These are phyloP conservation scores for Tuber borchii DNA, from an alignment of 495 filamentous ascomycete genomes.

Conservation along the genomic window DNA sequence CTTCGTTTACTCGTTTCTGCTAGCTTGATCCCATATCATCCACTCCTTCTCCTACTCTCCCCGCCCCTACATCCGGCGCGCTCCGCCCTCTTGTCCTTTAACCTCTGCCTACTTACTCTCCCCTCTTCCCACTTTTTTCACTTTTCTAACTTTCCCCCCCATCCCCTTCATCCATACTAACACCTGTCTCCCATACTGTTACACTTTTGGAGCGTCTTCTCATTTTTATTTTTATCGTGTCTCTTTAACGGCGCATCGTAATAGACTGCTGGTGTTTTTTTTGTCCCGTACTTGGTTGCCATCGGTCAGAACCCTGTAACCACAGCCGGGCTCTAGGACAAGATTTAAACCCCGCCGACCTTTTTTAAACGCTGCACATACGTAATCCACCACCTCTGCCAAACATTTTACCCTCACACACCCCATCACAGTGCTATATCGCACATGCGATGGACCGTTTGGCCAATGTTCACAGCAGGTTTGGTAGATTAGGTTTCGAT, in stretches of 20 bases:
- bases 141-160: neutral
- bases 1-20: slow-evolving; percentile 3
- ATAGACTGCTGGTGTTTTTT: neutral
- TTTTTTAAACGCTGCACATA: slow-evolving; percentile 3
- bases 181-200: neutral
- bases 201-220: neutral
- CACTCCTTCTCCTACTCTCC: slow-evolving; percentile 2
- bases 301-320: neutral
- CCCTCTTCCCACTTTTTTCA: neutral
- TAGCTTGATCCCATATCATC: neutral
- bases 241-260: neutral
- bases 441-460: slow-evolving; percentile 37
- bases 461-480: slow-evolving; percentile 26
- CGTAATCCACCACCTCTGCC: neutral
- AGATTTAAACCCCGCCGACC: neutral
- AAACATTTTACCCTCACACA: slow-evolving; percentile 5
- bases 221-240: neutral
- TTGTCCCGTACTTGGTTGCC: slow-evolving; percentile 2
- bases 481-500: slow-evolving; percentile 32
- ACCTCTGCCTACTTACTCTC: neutral
- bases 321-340: neutral
- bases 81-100: neutral
- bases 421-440: slow-evolving; percentile 23
- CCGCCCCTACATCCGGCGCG: neutral
- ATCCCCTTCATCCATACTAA: neutral